Conservation (phyloP, 768 basidiomycete species). For the Trametes villosa region DNA sequence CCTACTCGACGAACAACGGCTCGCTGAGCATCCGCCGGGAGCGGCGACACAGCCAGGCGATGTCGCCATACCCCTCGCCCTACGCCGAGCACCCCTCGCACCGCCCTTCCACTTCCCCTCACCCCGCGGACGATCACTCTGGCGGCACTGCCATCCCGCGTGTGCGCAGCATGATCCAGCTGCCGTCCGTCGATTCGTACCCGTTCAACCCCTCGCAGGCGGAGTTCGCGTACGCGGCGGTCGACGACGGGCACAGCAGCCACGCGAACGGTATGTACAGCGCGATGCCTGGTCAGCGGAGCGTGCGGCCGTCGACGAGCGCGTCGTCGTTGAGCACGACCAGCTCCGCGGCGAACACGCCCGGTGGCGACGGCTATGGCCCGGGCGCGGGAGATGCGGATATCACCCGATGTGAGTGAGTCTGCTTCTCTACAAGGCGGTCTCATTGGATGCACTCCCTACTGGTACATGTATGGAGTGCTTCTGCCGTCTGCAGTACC, state of each 20-base stretch:
- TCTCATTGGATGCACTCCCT: conserved; percentile 9
- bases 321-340: conserved; percentile 80
- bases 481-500: conserved; percentile 10
- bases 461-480: conserved; percentile 14
- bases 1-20: conserved; percentile 52
- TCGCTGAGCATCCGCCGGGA: conserved; percentile 73
- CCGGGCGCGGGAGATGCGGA: conserved; percentile 61
- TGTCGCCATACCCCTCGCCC: conserved; percentile 85
- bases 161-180: conserved; percentile 83
- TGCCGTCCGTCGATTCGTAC: conserved; percentile 71
- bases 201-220: conserved; percentile 65
- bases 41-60: conserved; percentile 83
- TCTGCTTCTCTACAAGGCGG: conserved; percentile 23
- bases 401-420: conserved; percentile 81
- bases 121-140: conserved; percentile 56
- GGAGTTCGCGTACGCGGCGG: conserved; percentile 82
- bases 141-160: conserved; percentile 56
- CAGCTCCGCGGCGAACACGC: conserved; percentile 82
- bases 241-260: conserved; percentile 39
- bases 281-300: conserved; percentile 40
- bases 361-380: conserved; percentile 65
- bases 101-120: conserved; percentile 73
- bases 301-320: conserved; percentile 74
- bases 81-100: conserved; percentile 68
- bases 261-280: conserved; percentile 35